Base-by-base conservation (phyloP, 805 yeast species). In the Pichia insulana region DNA sequence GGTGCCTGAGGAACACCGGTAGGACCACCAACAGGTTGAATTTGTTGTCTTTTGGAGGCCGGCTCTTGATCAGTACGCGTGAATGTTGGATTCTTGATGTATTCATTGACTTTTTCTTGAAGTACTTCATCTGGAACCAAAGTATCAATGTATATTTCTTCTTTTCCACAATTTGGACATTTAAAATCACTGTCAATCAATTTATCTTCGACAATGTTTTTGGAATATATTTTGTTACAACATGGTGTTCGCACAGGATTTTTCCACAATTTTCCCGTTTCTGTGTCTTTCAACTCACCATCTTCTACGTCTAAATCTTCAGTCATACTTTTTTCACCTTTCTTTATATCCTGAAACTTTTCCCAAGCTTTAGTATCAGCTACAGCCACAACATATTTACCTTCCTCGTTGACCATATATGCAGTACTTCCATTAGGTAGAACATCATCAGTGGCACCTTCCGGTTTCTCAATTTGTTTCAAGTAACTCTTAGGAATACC, bases 401-500 rank as follows among this genome's bases (percentile, higher is more conserved):
- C 99, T 30, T 87, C 92, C 40, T 89, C 97, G 27, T 88, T 88
- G 51, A 92, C 78, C 83, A 92, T 77, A 45, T 82, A 83, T 8
- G 43, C 27, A 7, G 45, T 43, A 15, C 33, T 39, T 11, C 49
- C 47, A 34, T 78, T 75, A 47, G 69, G 67, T 31, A 69, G 70
- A 4, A 69, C 68, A 52, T 70, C 55, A 74, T 71, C 41, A 64
- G 76, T 33, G 9, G 52, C 48, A 31, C 80, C 86, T 0, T 78
- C 73, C 22, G 90, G 90, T 57, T 84, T 84, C 15, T 84, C 85
- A 7, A 92, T 79, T 0, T 95, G 82, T 52, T 87, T 83, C 61
- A 92, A 75, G 61, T 87, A 87, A 28, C 94, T 82, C 62, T 82
- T 83, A 2, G 99, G 99, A 56, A 92, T 92, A 80, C 99, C 99